Evolutionary conservation across 495 filamentous ascomycete species (phyloP), one percentile per base, ranked within the genome.

Genomic region (Staphylotrichum tortipilum): DNA sequence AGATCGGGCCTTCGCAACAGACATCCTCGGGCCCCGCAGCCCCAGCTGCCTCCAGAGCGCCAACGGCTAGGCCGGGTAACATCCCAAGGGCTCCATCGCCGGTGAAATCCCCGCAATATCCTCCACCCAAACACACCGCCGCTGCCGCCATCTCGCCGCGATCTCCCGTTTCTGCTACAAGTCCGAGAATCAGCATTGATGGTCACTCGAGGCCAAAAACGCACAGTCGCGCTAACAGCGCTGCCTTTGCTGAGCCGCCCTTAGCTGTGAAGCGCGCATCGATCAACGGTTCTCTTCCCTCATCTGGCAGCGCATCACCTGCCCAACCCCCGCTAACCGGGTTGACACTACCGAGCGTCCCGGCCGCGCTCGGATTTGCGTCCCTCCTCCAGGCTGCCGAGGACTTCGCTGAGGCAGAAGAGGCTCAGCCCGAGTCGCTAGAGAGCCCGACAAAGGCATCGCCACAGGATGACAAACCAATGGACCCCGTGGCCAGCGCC

Each of bases 401-500:
- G 24, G 73, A 78, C n/a, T 63, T 74, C 38, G 54, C 59, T 9
- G 60, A 60, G 21, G 29, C 48, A 8, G 59, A 61, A 21, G 65
- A 68, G 1, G 59, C 58, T 15, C 52, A 59, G 12, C 42, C 58
- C n/a, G 58, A 64, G n/a, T 56, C 62, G 22, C 59, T 68, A 9
- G 68, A 73, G 28, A 83, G 77, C 54, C 78, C 79, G 4, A 73
- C 73, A 6, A 78, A 73, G 50, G 61, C 71, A 3, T 57, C 59
- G 5, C 56, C 69, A 44, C 73, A 71, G 17, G 54, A 73, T 10
- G 78, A 78, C 45, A 75, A 77, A 21, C 64, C 78, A 44, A 83
- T 73, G 44, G 87, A 89, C 31, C 61, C 82, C 8, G 88, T 89
- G 2, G 76, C 85, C 10, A 91, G 86, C 64, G 92, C 92, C 7